phyloP scores from a whole-genome alignment of 768 basidiomycete species.

The Suillus cothurnatus region DNA sequence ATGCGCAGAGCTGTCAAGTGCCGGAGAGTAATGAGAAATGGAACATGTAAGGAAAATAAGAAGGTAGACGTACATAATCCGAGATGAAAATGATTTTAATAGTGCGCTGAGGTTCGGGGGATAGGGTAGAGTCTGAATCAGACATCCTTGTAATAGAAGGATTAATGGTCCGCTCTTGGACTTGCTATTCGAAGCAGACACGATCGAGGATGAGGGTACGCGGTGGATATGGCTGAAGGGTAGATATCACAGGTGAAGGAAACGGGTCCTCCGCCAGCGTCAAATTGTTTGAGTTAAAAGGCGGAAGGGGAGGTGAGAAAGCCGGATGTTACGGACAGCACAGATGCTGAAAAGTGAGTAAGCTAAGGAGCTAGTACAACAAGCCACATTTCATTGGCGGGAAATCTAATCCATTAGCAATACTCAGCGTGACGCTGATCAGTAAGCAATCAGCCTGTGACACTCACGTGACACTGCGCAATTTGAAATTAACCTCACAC shows the following conservation, averaged over 20 bases:
- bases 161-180: neutral
- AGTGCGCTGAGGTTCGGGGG: constrained; percentile 20
- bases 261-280: neutral
- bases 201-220: neutral
- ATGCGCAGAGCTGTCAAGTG: constrained; percentile 31
- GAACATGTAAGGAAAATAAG: neutral
- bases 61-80: constrained; percentile 31
- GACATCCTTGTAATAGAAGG: constrained; percentile 21
- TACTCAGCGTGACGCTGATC: constrained; percentile 23
- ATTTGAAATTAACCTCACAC: constrained; percentile 24
- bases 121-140: constrained; percentile 11
- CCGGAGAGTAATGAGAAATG: neutral
- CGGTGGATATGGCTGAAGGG: neutral
- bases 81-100: constrained; percentile 38
- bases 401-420: constrained; percentile 20
- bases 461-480: constrained; percentile 14
- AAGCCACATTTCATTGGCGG: constrained; percentile 9
- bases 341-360: constrained; percentile 16
- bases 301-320: constrained; percentile 4
- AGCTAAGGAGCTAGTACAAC: constrained; percentile 12
- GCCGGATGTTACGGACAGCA: neutral
- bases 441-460: constrained; percentile 30
- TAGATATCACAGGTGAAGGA: neutral
- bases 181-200: neutral
- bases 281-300: neutral